Evolutionary conservation across 495 filamentous ascomycete species (phyloP).

Genomic region (Xylaria longipes): DNA sequence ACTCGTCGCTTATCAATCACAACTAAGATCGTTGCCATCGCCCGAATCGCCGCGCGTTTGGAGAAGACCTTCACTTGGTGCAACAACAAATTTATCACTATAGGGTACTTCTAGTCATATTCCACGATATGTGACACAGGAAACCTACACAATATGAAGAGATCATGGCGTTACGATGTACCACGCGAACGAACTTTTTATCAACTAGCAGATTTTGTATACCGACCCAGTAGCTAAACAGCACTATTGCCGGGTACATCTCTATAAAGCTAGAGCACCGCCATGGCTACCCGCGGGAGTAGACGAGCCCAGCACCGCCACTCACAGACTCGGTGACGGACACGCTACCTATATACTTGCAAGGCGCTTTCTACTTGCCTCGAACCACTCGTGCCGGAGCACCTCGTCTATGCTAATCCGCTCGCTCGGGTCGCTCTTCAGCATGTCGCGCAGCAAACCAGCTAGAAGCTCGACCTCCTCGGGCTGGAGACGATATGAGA

Average conservation of each 20-base stretch:
- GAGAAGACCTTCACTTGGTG: background rate
- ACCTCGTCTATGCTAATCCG: constrained; percentile 20
- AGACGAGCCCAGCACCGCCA: background rate
- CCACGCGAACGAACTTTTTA: background rate
- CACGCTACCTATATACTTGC: background rate
- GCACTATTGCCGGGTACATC: background rate
- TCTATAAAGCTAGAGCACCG: background rate
- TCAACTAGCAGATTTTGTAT: background rate
- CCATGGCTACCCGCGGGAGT: background rate
- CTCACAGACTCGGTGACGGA: background rate
- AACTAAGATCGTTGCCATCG: background rate
- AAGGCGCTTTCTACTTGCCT: background rate
- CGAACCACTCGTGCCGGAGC: constrained; percentile 1
- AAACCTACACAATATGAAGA: background rate
- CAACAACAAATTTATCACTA: too few relatives aligned
- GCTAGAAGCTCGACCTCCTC: constrained; percentile 9
- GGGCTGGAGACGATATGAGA: constrained; percentile 20
- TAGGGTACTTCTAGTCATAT: background rate
- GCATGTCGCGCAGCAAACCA: constrained; percentile 6
- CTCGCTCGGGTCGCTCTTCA: constrained; percentile 27
- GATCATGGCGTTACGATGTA: background rate
- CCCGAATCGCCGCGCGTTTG: background rate
- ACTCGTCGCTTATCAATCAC: constrained; percentile 13
- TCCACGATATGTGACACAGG: background rate
- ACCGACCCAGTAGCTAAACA: too few relatives aligned